A percentile compares a stretch with the other conserved stretches of the same genome.
phyloP scores from a whole-genome alignment of 768 basidiomycete species.

The Hypholoma fasciculare region DNA sequence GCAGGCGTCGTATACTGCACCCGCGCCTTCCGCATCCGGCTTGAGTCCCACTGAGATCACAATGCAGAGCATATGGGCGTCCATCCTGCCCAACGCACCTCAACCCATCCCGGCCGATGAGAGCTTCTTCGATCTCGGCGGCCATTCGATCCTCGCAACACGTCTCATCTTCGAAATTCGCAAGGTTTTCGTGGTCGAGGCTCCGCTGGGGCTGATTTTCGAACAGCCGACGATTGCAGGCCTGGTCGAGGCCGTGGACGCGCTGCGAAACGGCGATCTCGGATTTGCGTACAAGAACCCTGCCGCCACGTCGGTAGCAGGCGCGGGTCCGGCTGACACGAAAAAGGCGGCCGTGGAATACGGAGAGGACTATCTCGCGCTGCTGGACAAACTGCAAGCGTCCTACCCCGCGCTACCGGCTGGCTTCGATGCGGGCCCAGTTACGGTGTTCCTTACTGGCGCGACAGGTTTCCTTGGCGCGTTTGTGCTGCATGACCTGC shows the following conservation, averaged over 20 bases:
- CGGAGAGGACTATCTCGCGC: conserved; percentile 69
- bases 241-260: conserved; percentile 76
- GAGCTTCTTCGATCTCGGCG: conserved; percentile 97
- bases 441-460: conserved; percentile 93
- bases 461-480: conserved; percentile 97
- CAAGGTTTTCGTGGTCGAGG: conserved; percentile 87
- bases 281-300: conserved; percentile 50
- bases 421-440: conserved; percentile 49
- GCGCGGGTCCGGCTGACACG: conserved; percentile 6
- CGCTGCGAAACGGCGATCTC: conserved; percentile 75
- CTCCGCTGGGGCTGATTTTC: conserved; percentile 90
- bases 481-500: conserved; percentile 82
- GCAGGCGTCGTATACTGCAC: conserved; percentile 51
- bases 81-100: conserved; percentile 77
- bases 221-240: conserved; percentile 83
- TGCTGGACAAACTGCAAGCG: conserved; percentile 56
- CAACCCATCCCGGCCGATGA: conserved; percentile 84
- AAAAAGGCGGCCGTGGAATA: conserved; percentile 54
- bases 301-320: conserved; percentile 2
- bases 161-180: conserved; percentile 96
- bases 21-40: conserved; percentile 39
- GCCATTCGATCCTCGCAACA: conserved; percentile 97
- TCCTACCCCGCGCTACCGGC: conserved; percentile 62
- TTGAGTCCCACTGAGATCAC: conserved; percentile 74
- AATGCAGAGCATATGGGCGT: conserved; percentile 83